These are phyloP conservation scores for Elongisporangium anandrum DNA, from an alignment of 352 stramenopile genomes.

Conservation along the genomic window DNA sequence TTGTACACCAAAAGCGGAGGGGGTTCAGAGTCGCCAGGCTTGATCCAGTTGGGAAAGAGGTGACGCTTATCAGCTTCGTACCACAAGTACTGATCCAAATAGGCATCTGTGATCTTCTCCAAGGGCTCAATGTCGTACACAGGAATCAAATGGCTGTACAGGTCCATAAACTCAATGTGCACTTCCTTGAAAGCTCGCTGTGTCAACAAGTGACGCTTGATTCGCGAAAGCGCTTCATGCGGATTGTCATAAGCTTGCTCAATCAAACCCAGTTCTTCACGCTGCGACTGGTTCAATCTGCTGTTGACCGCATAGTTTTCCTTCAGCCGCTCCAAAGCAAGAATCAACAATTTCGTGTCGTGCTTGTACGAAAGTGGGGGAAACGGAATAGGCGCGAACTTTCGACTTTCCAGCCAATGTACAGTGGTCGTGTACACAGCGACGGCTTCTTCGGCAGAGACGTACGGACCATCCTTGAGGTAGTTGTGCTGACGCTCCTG, in stretches of 20 bases:
- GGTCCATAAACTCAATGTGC: constrained; percentile 99
- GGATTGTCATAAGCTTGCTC: constrained; percentile 99
- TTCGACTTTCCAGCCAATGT: constrained; percentile 99
- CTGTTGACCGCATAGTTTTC: constrained; percentile 98
- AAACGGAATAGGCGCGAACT: constrained; percentile 99
- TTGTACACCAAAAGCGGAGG: constrained; percentile 99
- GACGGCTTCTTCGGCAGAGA: constrained; percentile 98
- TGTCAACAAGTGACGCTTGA: constrained; percentile 99
- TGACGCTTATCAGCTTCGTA: constrained; percentile 99
- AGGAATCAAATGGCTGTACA: constrained; percentile 98
- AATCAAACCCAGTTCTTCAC: constrained; percentile 98
- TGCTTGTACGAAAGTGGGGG: constrained; percentile 99
- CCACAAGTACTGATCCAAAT: constrained; percentile 99
- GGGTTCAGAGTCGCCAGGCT: constrained; percentile 98
- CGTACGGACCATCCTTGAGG: constrained; percentile 98
- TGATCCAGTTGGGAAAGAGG: constrained; percentile 99
- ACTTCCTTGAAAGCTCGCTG: constrained; percentile 99
- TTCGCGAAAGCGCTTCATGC: constrained; percentile 96
- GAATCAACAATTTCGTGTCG: constrained; percentile 99
- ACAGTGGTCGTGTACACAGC: constrained; percentile 99
- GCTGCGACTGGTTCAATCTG: constrained; percentile 96
- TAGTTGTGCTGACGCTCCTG: constrained; percentile 99
- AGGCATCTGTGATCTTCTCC: constrained; percentile 99
- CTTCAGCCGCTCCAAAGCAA: constrained; percentile 98
- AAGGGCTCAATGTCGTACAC: constrained; percentile 99